Conservation (phyloP, 2,329 filamentous ascomycete genomes). For the Pseudovirgaria hyperparasitica region DNA sequence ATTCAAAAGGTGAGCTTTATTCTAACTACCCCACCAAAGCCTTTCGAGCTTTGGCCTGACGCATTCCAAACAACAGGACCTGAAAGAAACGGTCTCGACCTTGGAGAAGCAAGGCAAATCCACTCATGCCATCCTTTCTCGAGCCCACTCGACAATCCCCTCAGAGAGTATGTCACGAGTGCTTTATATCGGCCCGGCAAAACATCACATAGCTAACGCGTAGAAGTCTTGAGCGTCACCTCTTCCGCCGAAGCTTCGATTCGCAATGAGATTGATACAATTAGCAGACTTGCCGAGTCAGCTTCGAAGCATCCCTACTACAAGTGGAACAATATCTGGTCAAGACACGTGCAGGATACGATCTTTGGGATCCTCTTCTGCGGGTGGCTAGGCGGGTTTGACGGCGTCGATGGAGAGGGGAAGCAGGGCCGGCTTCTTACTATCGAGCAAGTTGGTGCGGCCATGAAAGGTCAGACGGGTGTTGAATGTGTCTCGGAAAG, state of each 20-base stretch:
- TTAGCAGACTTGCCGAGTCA: conserved; percentile 55
- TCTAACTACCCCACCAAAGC: conserved; percentile 7
- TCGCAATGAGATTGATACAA: conserved; percentile 55
- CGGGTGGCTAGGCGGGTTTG: conserved; percentile 71
- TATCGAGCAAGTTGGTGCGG: conserved; percentile 72
- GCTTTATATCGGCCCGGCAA: background rate
- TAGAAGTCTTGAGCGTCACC: conserved; percentile 54
- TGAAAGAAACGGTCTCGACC: conserved; percentile 67
- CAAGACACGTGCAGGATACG: conserved; percentile 68
- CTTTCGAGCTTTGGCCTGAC: conserved; percentile 14
- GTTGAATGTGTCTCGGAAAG: background rate
- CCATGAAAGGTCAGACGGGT: conserved; percentile 51
- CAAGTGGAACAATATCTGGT: conserved; percentile 91
- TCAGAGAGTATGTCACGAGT: conserved; percentile 38
- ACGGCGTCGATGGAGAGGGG: conserved; percentile 35
- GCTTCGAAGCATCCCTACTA: conserved; percentile 90
- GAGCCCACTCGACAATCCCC: conserved; percentile 77
- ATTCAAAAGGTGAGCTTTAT: conserved; percentile 55
- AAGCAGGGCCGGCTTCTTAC: conserved; percentile 58
- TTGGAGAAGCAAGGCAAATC: conserved; percentile 60
- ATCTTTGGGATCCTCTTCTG: conserved; percentile 49
- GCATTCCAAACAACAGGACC: conserved; percentile 39
- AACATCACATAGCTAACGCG: conserved; percentile 6
- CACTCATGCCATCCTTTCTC: conserved; percentile 64
- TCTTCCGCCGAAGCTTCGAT: conserved; percentile 58